Percentiles rank a stretch among this genome's conserved stretches.
Conservation (phyloP, 495 filamentous ascomycete species). For the Hypoxylon perforatum region DNA sequence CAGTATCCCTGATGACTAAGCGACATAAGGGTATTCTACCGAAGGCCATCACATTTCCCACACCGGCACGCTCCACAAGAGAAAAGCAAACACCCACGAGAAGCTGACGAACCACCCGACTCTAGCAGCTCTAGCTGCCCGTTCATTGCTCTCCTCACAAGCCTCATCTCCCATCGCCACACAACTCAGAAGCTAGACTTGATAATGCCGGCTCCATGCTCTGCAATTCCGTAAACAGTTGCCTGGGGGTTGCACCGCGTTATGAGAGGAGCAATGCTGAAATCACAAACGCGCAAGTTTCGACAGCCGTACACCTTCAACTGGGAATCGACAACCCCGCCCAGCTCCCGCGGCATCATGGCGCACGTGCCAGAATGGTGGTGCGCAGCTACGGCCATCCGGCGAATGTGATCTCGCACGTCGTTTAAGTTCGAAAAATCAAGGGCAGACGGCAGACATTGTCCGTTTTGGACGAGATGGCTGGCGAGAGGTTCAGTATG, state of each 20-base stretch:
- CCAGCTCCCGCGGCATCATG: slow-evolving; percentile 44
- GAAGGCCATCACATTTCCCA: no score
- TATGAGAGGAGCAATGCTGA: not conserved
- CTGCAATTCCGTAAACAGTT: not conserved
- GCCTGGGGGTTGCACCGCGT: not conserved
- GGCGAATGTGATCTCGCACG: slow-evolving; percentile 38
- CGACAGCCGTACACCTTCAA: not conserved
- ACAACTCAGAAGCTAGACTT: slow-evolving; percentile 14
- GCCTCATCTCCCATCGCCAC: no score
- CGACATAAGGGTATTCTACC: no score
- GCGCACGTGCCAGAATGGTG: slow-evolving; percentile 41
- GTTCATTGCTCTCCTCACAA: no score
- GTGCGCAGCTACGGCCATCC: slow-evolving; percentile 38
- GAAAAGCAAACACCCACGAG: no score
- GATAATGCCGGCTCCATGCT: not conserved
- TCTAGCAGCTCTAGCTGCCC: no score
- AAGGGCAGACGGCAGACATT: not conserved
- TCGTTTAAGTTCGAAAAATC: slow-evolving; percentile 26
- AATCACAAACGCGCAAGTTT: not conserved
- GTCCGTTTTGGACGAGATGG: slow-evolving; percentile 38
- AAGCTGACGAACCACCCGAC: no score
- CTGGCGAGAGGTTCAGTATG: slow-evolving; percentile 48
- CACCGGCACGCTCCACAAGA: no score
- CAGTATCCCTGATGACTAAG: no score
- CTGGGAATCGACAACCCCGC: not conserved